A percentile compares a stretch with the other conserved stretches of the same genome.
Evolutionary conservation across 1,284 basidiomycete genomes (phyloP).

Genomic region (Boletus mariae): DNA sequence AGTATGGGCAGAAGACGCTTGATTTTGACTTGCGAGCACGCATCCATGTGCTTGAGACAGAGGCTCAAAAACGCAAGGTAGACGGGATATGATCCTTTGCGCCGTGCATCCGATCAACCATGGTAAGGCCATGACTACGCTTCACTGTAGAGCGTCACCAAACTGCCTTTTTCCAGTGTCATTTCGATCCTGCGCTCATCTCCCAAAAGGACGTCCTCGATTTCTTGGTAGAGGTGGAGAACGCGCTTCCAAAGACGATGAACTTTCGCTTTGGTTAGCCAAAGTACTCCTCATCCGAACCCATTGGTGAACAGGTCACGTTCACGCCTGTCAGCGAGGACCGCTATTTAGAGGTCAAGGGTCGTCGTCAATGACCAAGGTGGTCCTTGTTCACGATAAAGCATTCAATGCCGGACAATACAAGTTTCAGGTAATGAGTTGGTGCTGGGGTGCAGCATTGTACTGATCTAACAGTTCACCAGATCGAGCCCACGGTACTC

Average conservation of each 20-base stretch:
- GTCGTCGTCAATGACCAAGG: neutral
- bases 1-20: conserved; percentile 51
- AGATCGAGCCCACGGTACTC: conserved; percentile 34
- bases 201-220: conserved; percentile 41
- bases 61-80: conserved; percentile 33
- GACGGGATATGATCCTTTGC: conserved; percentile 44
- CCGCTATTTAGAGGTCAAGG: conserved; percentile 41
- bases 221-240: conserved; percentile 38
- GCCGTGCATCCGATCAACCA: conserved; percentile 56
- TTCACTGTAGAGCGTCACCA: neutral
- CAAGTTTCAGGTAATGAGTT: conserved; percentile 43
- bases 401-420: conserved; percentile 62
- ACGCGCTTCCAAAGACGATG: conserved; percentile 36
- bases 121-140: conserved; percentile 34
- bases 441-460: neutral
- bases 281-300: too few species aligned
- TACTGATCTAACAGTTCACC: too few species aligned
- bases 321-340: conserved; percentile 47
- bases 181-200: conserved; percentile 45
- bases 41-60: conserved; percentile 53
- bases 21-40: conserved; percentile 50
- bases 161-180: conserved; percentile 37
- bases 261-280: neutral
- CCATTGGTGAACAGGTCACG: conserved; percentile 35
- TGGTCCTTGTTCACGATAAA: conserved; percentile 38